A percentile compares a stretch with the other conserved stretches of the same genome.
These are phyloP conservation scores for Herpotrichia juniperi DNA, from an alignment of 2,329 filamentous ascomycete genomes.

Conservation along the genomic window DNA sequence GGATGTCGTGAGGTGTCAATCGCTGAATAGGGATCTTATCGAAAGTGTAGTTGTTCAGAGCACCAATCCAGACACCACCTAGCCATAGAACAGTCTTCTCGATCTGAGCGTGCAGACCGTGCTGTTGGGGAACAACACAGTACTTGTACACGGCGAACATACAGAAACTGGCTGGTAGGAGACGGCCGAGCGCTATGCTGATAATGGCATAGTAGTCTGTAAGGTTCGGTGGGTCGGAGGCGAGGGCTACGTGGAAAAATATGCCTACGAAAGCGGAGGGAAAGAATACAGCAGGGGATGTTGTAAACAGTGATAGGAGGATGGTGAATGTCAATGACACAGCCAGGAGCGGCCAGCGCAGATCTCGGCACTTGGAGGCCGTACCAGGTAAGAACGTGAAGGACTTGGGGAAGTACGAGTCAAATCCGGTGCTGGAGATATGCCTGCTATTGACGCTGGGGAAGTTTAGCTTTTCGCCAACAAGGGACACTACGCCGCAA, in stretches of 20 bases:
- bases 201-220: conserved; percentile 72
- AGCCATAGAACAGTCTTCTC: conserved; percentile 93
- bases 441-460: conserved; percentile 66
- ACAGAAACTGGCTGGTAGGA: conserved; percentile 85
- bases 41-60: conserved; percentile 93
- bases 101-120: conserved; percentile 77
- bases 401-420: conserved; percentile 87
- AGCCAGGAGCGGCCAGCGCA: conserved; percentile 82
- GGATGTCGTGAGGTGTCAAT: conserved; percentile 86
- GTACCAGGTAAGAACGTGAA: conserved; percentile 76
- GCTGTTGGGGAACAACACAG: conserved; percentile 75
- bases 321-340: conserved; percentile 81
- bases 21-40: conserved; percentile 92
- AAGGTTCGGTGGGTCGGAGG: conserved; percentile 80
- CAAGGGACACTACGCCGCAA: conserved; percentile 78
- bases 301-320: conserved; percentile 80
- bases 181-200: conserved; percentile 78
- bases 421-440: conserved; percentile 78
- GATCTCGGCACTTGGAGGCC: conserved; percentile 73
- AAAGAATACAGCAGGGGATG: conserved; percentile 81
- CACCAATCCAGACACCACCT: conserved; percentile 87
- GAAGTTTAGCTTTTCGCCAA: conserved; percentile 71
- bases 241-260: conserved; percentile 89
- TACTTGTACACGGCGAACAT: conserved; percentile 87
- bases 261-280: conserved; percentile 80